Evolutionary conservation across 345 rosid genomes (phyloP).

Genomic region (Pseudoturritis turrita): DNA sequence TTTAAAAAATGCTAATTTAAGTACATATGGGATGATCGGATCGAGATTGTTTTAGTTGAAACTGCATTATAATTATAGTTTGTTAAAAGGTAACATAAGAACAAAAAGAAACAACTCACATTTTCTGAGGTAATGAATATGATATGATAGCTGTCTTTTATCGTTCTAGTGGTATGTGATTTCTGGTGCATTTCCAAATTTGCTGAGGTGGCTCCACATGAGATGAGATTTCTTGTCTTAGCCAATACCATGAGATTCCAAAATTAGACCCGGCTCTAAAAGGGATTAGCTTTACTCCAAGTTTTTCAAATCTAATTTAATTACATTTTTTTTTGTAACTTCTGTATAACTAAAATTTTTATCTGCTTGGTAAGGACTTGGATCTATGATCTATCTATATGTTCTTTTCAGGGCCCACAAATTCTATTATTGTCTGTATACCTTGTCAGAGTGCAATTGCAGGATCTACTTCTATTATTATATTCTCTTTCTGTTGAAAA

Average conservation of each 20-base stretch:
- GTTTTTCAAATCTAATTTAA: not conserved
- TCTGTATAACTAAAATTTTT: not conserved
- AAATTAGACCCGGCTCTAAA: not conserved
- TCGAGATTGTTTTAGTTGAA: conserved; percentile 24
- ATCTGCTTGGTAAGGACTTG: not conserved
- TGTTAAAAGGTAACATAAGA: conserved; percentile 16
- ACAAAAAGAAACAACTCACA: conserved; percentile 47
- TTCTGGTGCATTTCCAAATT: conserved; percentile 27
- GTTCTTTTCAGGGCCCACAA: conserved; percentile 12
- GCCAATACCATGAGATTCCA: not conserved
- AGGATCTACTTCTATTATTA: conserved; percentile 15
- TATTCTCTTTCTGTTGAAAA: conserved; percentile 1
- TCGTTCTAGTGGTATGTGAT: conserved; percentile 26
- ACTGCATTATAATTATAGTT: conserved; percentile 14
- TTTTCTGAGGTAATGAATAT: conserved; percentile 21
- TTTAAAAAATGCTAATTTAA: not conserved
- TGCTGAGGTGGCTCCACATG: conserved; percentile 51
- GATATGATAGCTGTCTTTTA: conserved; percentile 39
- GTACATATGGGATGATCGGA: not conserved
- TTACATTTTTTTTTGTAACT: not conserved
- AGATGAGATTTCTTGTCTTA: conserved; percentile 12
- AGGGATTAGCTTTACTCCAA: not conserved
- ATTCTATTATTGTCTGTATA: conserved; percentile 17
- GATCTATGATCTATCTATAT: conserved; percentile 8
- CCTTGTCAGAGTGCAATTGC: conserved; percentile 19